Evolutionary conservation across 371 early-diverging fungal species (phyloP), one percentile per base, ranked within the genome.

Genomic region (Mucor indicus): DNA sequence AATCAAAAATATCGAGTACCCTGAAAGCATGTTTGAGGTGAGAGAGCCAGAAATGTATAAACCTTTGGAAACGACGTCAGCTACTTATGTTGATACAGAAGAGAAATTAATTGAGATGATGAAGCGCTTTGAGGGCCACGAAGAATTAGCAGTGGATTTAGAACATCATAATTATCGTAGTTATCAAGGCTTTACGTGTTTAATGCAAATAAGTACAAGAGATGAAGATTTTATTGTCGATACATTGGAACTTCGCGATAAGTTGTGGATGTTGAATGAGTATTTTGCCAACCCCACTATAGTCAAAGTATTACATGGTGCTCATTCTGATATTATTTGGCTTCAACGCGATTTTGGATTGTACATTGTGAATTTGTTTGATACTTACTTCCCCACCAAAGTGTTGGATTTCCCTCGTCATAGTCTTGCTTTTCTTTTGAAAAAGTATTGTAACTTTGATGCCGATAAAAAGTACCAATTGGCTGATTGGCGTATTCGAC

Each of bases 401-500:
- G 72, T 86, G 19, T 77, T 97, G 10, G 71, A 75, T 45, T 72
- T 88, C 48, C 80, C 75, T 45, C 67, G 75, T 33, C 91, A 94
- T 50, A 83, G 92, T 33, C 77, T 95, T 23, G 93, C 93, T 0
- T 90, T 81, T 58, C 63, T 98, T 27, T 67, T 98, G 38, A 76
- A 87, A 48, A 62, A 64, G 17, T 95, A 91, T 60, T 88, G 90
- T 56, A 62, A 76, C 25, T 83, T 87, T n/a, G 80, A 83, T 33
- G 85, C 95, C 0, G 92, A 98, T 67, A 98, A 98, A 57, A 76
- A 80, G 57, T 96, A 89, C 61, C 99, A 98, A 73, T 64, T 92
- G 56, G 98, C 98, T 8, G 99, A 98, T 68, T 98, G 99, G 99
- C 77, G 98, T 50, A 87, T 96, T 37, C 63, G 96, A 13, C 99